Base-by-base conservation (phyloP, 441 rosid genomes). In the Bruguiera hainesii region DNA sequence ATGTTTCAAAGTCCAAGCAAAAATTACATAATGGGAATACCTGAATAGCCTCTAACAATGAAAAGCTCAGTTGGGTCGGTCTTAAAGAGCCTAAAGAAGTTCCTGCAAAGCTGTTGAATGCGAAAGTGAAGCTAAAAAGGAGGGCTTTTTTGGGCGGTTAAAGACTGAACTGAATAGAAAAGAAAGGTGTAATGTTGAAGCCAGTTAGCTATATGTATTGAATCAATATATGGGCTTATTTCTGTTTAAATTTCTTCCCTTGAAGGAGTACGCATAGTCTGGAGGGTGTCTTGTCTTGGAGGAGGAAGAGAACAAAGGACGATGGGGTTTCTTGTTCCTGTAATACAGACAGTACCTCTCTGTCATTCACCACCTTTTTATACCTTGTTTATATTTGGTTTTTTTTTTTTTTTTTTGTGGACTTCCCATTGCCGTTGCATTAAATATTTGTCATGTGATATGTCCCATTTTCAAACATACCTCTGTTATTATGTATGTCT, bases 171-270 rank as follows among this genome's bases (percentile, higher is more conserved):
- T 1, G 31, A n/a, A 51, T 58, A 28, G 49, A 53, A 63, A 67
- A 63, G 60, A 65, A 33, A 21, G 56, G 65, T 53, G 56, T 62
- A 53, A 25, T 73, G 28, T 55, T 74, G 62, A 64, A 55, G 61
- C 60, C 33, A 48, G 46, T 31, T 49, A 25, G 23, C 13, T 19
- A 9, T 35, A 28, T 37, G 13, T 37, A 37, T 37, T 37, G 46
- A 37, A 37, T 2, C 46, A 37, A 10, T 37, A 11, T 11, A 52
- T 64, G 6, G 31, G 1, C 33, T 15, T 28, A 56, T 21, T 1
- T 52, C 56, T 11, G 26, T 52, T 52, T 52, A 52, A 8, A n/a
- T 20, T 25, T 21, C 15, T 20, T 21, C 13, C 46, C 10, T 37
- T 37, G 46, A 37, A 37, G 15, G 46, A 10, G 10, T 37, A 10